Base-by-base conservation (phyloP, 805 yeast genomes). In the Pichia kluyveri region DNA sequence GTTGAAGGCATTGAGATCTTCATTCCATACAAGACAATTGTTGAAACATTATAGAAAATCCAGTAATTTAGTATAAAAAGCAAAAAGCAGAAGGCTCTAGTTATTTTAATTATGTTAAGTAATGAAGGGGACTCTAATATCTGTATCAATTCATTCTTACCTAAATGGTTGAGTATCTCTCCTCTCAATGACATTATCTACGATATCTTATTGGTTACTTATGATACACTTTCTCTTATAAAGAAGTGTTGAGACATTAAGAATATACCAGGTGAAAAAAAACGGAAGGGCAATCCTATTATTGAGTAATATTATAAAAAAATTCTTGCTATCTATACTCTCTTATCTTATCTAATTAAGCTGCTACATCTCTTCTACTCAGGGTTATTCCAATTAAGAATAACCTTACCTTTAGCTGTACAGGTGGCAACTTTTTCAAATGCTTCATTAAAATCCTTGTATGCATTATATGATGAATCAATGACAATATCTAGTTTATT, bases 341-440 rank as follows among this genome's bases (percentile, higher is more conserved):
- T 19, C 23, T 23, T 23, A 23, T 23, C 26, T 23, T 23, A 23
- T 23, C 6, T 23, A 23, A 23, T 23, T 4, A 4, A 23, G 26
- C 6, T 23, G 5, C 26, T 23, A 23, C 26, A 27, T 28, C 41
- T 30, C 14, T 30, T 30, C 14, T 30, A 34, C 12, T 12, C 15
- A 4, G 37, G 37, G 5, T 12, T 14, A 14, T 9, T 14, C 37
- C 37, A 34, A 18, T 34, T 47, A 3, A 47, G 28, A 17, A 87
- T 74, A 42, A 83, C 67, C 62, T 86, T 87, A 37, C 96, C 96
- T 48, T 72, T 76, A 8, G 82, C 80, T 43, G 60, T 67, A 48
- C 77, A 73, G 32, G 70, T 60, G 8, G 60, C 60, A 30, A 83
- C 59, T 52, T 67, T 67, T 9, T 74, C 73, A 41, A 75, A 60